phyloP scores from a whole-genome alignment of 2,329 filamentous ascomycete genomes.

The Claviceps sp. region DNA sequence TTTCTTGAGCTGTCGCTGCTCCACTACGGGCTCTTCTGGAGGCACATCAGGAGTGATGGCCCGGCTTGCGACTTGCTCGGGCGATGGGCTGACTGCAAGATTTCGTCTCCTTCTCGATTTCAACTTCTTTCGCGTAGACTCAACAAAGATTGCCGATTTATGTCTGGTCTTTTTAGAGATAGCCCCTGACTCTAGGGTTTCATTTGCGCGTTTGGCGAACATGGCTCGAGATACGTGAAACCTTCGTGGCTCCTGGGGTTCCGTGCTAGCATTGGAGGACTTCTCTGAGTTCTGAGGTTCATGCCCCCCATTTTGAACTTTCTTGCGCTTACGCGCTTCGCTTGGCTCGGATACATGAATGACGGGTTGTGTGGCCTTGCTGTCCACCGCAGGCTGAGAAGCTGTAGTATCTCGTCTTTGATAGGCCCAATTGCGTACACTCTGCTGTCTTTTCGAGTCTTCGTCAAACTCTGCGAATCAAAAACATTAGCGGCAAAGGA shows the following conservation, averaged over 20 bases:
- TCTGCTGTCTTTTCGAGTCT: slow-evolving; percentile 38
- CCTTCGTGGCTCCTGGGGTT: slow-evolving; percentile 28
- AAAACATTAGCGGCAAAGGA: slow-evolving; percentile 3
- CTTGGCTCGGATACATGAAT: slow-evolving; percentile 35
- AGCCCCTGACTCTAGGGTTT: slow-evolving; percentile 13
- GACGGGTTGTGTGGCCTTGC: slow-evolving; percentile 19
- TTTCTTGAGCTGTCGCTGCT: slow-evolving; percentile 20
- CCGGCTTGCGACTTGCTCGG: not conserved
- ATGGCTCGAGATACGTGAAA: slow-evolving; percentile 42
- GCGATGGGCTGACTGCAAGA: slow-evolving; percentile 9
- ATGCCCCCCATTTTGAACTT: slow-evolving; percentile 6
- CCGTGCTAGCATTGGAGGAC: not conserved
- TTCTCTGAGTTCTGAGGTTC: not conserved
- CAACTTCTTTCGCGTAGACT: slow-evolving; percentile 31
- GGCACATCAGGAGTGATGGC: not conserved
- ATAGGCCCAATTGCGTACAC: slow-evolving; percentile 40
- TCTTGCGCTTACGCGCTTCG: slow-evolving; percentile 12
- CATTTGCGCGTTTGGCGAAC: slow-evolving; percentile 18
- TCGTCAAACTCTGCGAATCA: slow-evolving; percentile 33
- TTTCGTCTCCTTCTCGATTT: slow-evolving; percentile 9
- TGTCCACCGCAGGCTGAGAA: slow-evolving; percentile 8
- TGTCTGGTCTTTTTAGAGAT: slow-evolving; percentile 28
- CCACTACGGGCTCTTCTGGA: slow-evolving; percentile 4
- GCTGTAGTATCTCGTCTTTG: slow-evolving; percentile 31
- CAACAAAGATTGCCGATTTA: slow-evolving; percentile 40